Conservation (phyloP, 768 basidiomycete species). For the Leccinum obscurum region DNA sequence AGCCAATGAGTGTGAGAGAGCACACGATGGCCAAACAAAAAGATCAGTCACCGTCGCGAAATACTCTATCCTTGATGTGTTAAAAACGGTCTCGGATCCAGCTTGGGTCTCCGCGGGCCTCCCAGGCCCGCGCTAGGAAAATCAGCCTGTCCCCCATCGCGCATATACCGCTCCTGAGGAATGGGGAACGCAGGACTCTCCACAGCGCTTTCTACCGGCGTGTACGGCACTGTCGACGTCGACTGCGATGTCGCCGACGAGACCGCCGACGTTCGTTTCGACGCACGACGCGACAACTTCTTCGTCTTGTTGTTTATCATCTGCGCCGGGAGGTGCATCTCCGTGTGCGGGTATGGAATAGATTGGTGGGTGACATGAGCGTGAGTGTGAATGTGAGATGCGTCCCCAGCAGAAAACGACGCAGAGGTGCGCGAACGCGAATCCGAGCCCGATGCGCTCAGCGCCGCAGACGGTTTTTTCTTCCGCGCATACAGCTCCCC, state of each 20-base stretch:
- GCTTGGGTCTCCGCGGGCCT: constrained; percentile 32
- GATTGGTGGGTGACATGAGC: constrained; percentile 27
- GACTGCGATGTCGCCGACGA: constrained; percentile 49
- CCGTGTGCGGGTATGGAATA: constrained; percentile 28
- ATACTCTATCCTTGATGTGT: constrained; percentile 23
- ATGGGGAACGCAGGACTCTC: constrained; percentile 26
- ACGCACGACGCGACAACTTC: constrained; percentile 18
- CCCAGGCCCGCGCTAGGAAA: constrained; percentile 43
- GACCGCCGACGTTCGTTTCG: constrained; percentile 35
- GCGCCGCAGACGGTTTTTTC: constrained; percentile 28
- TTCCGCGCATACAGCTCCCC: constrained; percentile 52
- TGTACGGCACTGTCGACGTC: constrained; percentile 43
- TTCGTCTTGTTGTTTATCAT: constrained; percentile 11
- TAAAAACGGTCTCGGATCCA: constrained; percentile 43
- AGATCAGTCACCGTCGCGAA: not conserved
- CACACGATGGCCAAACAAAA: not conserved
- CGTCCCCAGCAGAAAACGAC: constrained; percentile 38
- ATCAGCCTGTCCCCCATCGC: constrained; percentile 22
- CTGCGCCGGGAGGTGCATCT: constrained; percentile 27
- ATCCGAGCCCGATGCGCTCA: constrained; percentile 49
- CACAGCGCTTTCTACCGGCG: constrained; percentile 35
- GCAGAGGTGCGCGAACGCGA: constrained; percentile 63
- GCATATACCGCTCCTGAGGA: constrained; percentile 34
- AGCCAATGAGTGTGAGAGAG: not conserved
- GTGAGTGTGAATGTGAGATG: constrained; percentile 23